These are phyloP conservation scores for Amanita thiersii DNA, from an alignment of 768 basidiomycete species.

Conservation along the genomic window DNA sequence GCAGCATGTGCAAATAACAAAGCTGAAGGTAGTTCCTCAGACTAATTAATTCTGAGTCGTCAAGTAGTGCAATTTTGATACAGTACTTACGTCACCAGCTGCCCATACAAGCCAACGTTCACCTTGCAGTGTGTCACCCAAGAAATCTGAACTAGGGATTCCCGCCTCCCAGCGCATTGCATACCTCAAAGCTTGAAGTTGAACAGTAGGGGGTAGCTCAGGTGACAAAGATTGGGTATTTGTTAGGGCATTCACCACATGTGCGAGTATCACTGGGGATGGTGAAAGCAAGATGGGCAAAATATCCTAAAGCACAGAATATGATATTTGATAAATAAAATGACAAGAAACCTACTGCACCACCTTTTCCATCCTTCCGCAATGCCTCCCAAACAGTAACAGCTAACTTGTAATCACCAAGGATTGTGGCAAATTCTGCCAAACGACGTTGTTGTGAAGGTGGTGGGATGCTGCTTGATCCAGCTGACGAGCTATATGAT, in stretches of 20 bases:
- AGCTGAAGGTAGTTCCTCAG: conserved; percentile 76
- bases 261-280: conserved; percentile 48
- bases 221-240: conserved; percentile 31
- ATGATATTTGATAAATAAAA: neutral
- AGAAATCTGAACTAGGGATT: conserved; percentile 50
- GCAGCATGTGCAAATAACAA: conserved; percentile 80
- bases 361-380: conserved; percentile 81
- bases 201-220: conserved; percentile 54
- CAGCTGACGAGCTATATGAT: conserved; percentile 23
- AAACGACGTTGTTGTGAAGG: conserved; percentile 76
- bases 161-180: conserved; percentile 76
- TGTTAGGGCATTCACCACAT: conserved; percentile 55
- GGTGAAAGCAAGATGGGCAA: conserved; percentile 66
- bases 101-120: conserved; percentile 86
- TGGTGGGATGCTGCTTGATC: conserved; percentile 24
- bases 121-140: conserved; percentile 52
- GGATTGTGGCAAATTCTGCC: conserved; percentile 90
- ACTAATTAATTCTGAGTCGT: conserved; percentile 32
- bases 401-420: conserved; percentile 87
- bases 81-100: conserved; percentile 60
- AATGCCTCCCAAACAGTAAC: conserved; percentile 77
- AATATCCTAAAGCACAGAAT: conserved; percentile 53
- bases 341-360: conserved; percentile 50
- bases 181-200: conserved; percentile 57
- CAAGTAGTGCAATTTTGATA: neutral